A percentile compares a stretch with the other conserved stretches of the same genome.
These are phyloP conservation scores for Batrachochytrium dendrobatidis DNA, from an alignment of 371 early-diverging fungal genomes.

Conservation along the genomic window DNA sequence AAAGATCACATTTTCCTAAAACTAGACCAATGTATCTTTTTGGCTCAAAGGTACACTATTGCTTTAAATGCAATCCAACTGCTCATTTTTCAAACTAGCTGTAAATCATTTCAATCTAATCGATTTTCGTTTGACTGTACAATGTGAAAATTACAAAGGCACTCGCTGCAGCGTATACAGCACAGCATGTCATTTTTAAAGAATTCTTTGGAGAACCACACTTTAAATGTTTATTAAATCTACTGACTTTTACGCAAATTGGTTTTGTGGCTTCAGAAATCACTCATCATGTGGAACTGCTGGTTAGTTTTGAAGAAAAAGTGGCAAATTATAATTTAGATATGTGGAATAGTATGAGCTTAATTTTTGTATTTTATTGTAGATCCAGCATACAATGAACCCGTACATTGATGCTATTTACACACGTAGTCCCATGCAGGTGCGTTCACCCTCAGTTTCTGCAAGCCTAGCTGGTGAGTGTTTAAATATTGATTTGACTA, in stretches of 20 bases:
- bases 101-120: no score
- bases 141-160: constrained; percentile 12
- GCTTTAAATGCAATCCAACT: not conserved
- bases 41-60: constrained; percentile 23
- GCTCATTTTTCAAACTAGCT: not conserved
- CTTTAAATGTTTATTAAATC: not conserved
- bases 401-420: constrained; percentile 3
- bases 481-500: no score
- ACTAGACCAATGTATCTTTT: constrained; percentile 30
- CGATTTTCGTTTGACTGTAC: no score
- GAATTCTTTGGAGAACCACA: constrained; percentile 13
- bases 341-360: no score
- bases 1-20: constrained; percentile 23
- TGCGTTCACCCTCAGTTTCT: not conserved
- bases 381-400: constrained; percentile 7
- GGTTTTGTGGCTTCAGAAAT: not conserved
- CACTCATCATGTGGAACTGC: not conserved
- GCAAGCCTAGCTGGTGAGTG: not conserved
- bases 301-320: no score
- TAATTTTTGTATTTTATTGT: no score
- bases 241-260: not conserved
- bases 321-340: no score
- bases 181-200: constrained; percentile 21
- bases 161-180: constrained; percentile 24
- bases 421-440: constrained; percentile 1